A percentile compares a stretch with the other conserved stretches of the same genome.
Evolutionary conservation across 805 yeast genomes (phyloP).

Genomic region (Kuraishia molischiana): DNA sequence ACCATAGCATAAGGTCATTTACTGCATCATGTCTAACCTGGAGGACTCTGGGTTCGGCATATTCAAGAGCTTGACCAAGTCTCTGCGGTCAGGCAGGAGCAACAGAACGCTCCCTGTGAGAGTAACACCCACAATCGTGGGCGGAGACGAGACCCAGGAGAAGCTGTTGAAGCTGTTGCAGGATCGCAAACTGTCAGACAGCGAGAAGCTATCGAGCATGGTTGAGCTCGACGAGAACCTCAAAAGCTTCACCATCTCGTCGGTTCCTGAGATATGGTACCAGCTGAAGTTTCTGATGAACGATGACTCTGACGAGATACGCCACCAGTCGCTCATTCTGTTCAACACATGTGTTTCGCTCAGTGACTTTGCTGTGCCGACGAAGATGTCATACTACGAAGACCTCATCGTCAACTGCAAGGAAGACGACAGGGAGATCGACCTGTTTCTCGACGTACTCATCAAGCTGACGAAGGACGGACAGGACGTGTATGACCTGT

Average conservation of each 20-base stretch:
- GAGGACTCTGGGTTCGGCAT: slow-evolving; percentile 10
- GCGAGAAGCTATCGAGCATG: slow-evolving; percentile 39
- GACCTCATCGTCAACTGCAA: slow-evolving; percentile 41
- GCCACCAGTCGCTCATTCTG: slow-evolving; percentile 43
- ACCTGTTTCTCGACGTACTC: slow-evolving; percentile 35
- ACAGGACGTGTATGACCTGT: slow-evolving; percentile 10
- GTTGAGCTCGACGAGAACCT: slow-evolving; percentile 38
- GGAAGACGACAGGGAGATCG: slow-evolving; percentile 25
- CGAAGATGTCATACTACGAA: slow-evolving; percentile 46
- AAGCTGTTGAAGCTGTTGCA: slow-evolving; percentile 11
- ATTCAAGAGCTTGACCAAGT: slow-evolving; percentile 15
- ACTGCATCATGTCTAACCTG: no score
- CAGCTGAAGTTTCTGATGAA: slow-evolving; percentile 45
- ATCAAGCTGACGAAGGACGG: slow-evolving; percentile 34
- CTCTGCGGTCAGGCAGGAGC: slow-evolving; percentile 7
- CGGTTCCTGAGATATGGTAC: slow-evolving; percentile 72
- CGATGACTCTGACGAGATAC: slow-evolving; percentile 20
- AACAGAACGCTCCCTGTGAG: slow-evolving; percentile 8
- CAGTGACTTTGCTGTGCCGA: slow-evolving; percentile 39
- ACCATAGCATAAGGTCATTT: no score
- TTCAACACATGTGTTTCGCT: slow-evolving; percentile 44
- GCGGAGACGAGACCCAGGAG: slow-evolving; percentile 13
- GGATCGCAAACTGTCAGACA: slow-evolving; percentile 9
- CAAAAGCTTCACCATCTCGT: slow-evolving; percentile 39
- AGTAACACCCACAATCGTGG: slow-evolving; percentile 19